Base-by-base conservation (phyloP, 2,329 filamentous ascomycete species). In the Xylariales sp. region DNA sequence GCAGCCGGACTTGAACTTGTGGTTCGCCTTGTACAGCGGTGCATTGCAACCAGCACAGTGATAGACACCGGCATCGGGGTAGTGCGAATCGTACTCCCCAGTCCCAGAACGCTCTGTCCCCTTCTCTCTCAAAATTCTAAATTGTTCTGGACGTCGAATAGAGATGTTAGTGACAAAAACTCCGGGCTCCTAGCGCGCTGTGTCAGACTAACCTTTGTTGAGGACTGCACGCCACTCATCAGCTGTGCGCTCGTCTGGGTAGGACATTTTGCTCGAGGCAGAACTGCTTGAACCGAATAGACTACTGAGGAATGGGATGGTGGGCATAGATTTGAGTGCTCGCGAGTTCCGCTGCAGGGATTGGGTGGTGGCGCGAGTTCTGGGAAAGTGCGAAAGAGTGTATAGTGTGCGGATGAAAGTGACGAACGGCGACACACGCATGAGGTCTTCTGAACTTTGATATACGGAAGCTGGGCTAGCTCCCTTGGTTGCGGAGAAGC, bases 1-100 rank as follows among this genome's bases (percentile, higher is more conserved):
- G 64, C 93, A 98, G 29, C 89, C 88, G 14, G 87, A 94, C 63
- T 87, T 87, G 76, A 98, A 98, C 64, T 98, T 98, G 66, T 95
- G 90, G 46, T 76, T 76, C 19, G 93, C 90, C 62, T 83, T 91
- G 77, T 98, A 98, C 14, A 98, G 79, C 5, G 93, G 90, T 6
- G 89, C 77, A 19, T 82, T 63, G 72, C 93, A 98, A 37, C 79
- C 93, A 14, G 86, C 87, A 65, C 93, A 98, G 31, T 74, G 81
- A 69, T 97, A 98, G 38, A 88, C 77, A 40, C 93, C 94, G 5
- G 74, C 57, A 1, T 74, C 63, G 2, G 89, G 81, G 58, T 82
- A 76, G 70, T 96, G 89, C 61, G 91, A 88, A 69, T 98, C 84
- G 61, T 85, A 96, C 61, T 84, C 79, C 54, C 91, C 90, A 5